phyloP scores from a whole-genome alignment of 352 stramenopile genomes.

The Elongisporangium anandrum region DNA sequence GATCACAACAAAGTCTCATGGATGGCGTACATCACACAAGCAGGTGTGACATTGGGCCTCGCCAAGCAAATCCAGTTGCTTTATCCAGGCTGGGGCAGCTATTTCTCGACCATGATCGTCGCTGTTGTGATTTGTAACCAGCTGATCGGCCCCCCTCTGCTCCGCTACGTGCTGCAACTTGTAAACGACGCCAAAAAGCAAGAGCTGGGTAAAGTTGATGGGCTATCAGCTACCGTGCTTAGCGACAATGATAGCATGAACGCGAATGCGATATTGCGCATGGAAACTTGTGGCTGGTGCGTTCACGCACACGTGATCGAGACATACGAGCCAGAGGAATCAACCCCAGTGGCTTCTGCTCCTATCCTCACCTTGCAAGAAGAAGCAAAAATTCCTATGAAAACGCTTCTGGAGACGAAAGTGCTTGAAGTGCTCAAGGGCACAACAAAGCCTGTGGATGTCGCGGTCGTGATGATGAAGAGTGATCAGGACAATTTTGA shows the following conservation, averaged over 20 bases:
- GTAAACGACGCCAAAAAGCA: constrained; percentile 57
- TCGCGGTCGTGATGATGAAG: constrained; percentile 60
- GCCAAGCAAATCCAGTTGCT: constrained; percentile 71
- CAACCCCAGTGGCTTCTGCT: neutral
- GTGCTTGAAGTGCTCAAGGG: constrained; percentile 24
- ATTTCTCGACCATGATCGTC: constrained; percentile 74
- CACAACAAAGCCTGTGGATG: constrained; percentile 36
- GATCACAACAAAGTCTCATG: constrained; percentile 47
- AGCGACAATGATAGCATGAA: constrained; percentile 21
- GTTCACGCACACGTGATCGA: constrained; percentile 40
- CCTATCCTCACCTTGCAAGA: constrained; percentile 5
- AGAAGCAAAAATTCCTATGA: constrained; percentile 9
- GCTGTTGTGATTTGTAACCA: constrained; percentile 72
- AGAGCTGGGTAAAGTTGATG: constrained; percentile 54
- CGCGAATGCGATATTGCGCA: constrained; percentile 29
- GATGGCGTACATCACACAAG: constrained; percentile 78
- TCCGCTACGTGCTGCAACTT: constrained; percentile 48
- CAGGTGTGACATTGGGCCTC: constrained; percentile 58
- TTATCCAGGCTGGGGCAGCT: constrained; percentile 64
- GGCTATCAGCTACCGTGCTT: constrained; percentile 36
- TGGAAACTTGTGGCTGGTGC: constrained; percentile 63
- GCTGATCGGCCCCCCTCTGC: constrained; percentile 47
- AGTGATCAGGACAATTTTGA: constrained; percentile 48
- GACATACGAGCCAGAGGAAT: constrained; percentile 14
- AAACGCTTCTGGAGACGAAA: constrained; percentile 9